phyloP scores from a whole-genome alignment of 306 rosid species.

The Lablab purpureus region DNA sequence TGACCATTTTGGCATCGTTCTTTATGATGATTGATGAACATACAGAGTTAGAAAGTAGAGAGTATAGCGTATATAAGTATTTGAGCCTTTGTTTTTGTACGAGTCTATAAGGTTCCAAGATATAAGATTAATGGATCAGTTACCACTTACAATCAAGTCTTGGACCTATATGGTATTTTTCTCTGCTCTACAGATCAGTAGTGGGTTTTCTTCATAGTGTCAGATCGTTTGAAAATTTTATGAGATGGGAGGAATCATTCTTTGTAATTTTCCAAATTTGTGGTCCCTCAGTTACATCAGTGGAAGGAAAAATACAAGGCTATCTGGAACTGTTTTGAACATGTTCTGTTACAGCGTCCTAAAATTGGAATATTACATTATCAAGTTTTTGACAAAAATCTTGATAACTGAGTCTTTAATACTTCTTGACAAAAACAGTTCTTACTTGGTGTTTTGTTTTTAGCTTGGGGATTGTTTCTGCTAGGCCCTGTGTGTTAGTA shows the following conservation, averaged over 20 bases:
- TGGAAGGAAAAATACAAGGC: neutral
- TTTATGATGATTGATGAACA: constrained; percentile 17
- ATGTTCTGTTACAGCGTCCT: constrained; percentile 7
- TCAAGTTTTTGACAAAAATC: neutral
- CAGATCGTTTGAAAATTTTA: too few species aligned
- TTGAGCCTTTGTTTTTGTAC: constrained; percentile 10
- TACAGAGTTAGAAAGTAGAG: neutral
- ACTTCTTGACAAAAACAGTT: constrained; percentile 1
- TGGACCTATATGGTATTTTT: neutral
- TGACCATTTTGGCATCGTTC: neutral
- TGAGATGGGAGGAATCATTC: neutral
- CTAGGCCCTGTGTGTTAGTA: constrained; percentile 10
- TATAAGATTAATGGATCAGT: neutral
- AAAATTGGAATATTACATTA: constrained; percentile 4
- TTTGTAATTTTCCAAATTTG: neutral
- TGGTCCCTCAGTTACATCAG: neutral
- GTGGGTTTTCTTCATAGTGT: neutral
- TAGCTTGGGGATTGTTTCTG: neutral
- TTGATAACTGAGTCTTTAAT: neutral
- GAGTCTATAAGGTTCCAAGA: neutral
- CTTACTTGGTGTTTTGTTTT: neutral
- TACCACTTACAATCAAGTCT: neutral
- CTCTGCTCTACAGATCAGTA: constrained; percentile 10
- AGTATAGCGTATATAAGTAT: neutral
- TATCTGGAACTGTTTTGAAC: neutral